A percentile compares a stretch with the other conserved stretches of the same genome.
Evolutionary conservation across 495 filamentous ascomycete species (phyloP).

Genomic region (Xylaria cubensis): DNA sequence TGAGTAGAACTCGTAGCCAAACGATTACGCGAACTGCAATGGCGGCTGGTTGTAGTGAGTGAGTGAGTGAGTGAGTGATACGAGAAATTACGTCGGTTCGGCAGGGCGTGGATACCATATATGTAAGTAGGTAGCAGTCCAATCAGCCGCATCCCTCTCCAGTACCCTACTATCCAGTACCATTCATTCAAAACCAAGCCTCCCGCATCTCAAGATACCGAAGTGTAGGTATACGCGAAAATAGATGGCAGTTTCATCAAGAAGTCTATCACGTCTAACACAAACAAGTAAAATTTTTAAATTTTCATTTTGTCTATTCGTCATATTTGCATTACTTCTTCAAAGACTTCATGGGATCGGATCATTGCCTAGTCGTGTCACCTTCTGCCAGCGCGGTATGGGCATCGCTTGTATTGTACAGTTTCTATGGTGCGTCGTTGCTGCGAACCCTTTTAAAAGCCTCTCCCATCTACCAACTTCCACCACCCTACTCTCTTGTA

Average conservation of each 20-base stretch:
- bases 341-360: constrained; percentile 33
- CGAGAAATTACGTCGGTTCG: not conserved
- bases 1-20: not conserved
- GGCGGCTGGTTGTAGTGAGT: not conserved
- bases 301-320: constrained; percentile 45
- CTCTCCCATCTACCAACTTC: constrained; percentile 32
- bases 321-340: constrained; percentile 45
- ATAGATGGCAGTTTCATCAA: not conserved
- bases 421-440: constrained; percentile 35
- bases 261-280: not conserved
- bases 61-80: not conserved
- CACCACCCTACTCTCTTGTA: constrained; percentile 29
- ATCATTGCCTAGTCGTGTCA: constrained; percentile 28
- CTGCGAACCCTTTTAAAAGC: constrained; percentile 34
- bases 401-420: constrained; percentile 44
- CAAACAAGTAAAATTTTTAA: not conserved
- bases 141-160: not conserved
- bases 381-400: constrained; percentile 37
- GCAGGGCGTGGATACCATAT: not conserved
- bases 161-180: not conserved
- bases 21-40: not conserved
- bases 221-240: not conserved
- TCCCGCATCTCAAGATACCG: not conserved
- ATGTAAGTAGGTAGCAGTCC: constrained; percentile 1
- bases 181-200: not conserved